Percentiles rank a stretch among this genome's conserved stretches.
phyloP scores from a whole-genome alignment of 1,139 yeast genomes.

The Chernovozyma sophiae-reginae region DNA sequence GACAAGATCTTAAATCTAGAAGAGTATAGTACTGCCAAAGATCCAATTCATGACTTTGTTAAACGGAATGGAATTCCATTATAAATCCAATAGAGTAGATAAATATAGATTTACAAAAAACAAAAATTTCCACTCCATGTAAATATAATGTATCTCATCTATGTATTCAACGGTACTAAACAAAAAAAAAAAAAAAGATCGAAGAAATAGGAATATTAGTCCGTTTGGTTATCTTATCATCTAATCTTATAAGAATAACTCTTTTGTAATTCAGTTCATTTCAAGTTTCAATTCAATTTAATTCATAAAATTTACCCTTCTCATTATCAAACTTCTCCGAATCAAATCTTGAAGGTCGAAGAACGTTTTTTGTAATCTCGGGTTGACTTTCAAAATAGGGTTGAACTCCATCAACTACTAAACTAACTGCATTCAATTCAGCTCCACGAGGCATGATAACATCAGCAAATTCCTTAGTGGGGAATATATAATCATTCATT shows the following conservation, averaged over 20 bases:
- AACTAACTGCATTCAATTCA: conserved; percentile 54
- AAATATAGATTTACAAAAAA: not conserved
- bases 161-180: not conserved
- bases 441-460: conserved; percentile 77
- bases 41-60: conserved; percentile 43
- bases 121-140: no score
- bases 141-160: no score
- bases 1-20: conserved; percentile 33
- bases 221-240: no score
- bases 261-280: no score
- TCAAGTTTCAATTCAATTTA: no score
- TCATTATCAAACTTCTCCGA: conserved; percentile 44
- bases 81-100: conserved; percentile 7
- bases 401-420: conserved; percentile 72
- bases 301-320: conserved; percentile 50
- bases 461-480: conserved; percentile 78
- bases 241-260: no score
- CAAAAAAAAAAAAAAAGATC: not conserved
- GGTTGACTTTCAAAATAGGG: conserved; percentile 14
- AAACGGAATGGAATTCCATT: conserved; percentile 15
- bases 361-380: conserved; percentile 12
- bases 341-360: conserved; percentile 31
- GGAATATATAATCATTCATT: conserved; percentile 67
- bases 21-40: conserved; percentile 39
- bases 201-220: not conserved